phyloP scores from a whole-genome alignment of 768 basidiomycete species.

The Clathrus columnatus region DNA sequence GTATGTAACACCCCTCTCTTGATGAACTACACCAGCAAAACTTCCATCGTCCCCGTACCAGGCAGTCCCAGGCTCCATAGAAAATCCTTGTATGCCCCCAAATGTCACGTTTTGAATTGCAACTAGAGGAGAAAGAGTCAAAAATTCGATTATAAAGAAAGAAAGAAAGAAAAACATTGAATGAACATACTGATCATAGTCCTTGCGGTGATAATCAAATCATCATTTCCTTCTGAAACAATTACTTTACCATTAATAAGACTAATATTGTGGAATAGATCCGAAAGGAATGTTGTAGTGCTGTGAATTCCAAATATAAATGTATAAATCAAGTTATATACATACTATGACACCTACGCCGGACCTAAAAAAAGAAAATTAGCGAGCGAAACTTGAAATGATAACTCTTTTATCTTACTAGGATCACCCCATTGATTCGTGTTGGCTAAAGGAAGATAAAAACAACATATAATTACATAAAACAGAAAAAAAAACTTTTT shows the following conservation, averaged over 20 bases:
- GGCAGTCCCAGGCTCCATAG: constrained; percentile 3
- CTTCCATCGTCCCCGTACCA: constrained; percentile 8
- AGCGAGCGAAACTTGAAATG: too few relatives aligned
- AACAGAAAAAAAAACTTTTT: too few relatives aligned
- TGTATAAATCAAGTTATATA: too few relatives aligned
- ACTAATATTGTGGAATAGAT: not conserved
- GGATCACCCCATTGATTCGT: constrained; percentile 20
- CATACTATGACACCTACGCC: constrained; percentile 27
- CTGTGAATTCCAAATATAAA: too few relatives aligned
- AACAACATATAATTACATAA: too few relatives aligned
- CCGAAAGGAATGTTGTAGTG: not conserved
- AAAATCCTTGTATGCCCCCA: constrained; percentile 12
- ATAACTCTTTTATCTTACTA: too few relatives aligned
- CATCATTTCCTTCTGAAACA: constrained; percentile 8
- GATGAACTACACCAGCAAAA: constrained; percentile 11
- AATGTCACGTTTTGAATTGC: constrained; percentile 14
- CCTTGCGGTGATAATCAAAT: constrained; percentile 1
- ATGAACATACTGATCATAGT: too few relatives aligned
- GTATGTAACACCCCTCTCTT: constrained; percentile 12
- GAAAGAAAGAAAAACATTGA: too few relatives aligned
- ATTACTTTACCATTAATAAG: not conserved
- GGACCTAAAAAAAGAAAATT: constrained; percentile 24
- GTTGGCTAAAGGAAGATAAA: not conserved
- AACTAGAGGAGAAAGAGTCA: not conserved
- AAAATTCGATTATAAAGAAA: not conserved